Evolutionary conservation across 176 grass and related monocot genomes (phyloP), one percentile per base, ranked within the genome.

Genomic region (Hordeum marinum): DNA sequence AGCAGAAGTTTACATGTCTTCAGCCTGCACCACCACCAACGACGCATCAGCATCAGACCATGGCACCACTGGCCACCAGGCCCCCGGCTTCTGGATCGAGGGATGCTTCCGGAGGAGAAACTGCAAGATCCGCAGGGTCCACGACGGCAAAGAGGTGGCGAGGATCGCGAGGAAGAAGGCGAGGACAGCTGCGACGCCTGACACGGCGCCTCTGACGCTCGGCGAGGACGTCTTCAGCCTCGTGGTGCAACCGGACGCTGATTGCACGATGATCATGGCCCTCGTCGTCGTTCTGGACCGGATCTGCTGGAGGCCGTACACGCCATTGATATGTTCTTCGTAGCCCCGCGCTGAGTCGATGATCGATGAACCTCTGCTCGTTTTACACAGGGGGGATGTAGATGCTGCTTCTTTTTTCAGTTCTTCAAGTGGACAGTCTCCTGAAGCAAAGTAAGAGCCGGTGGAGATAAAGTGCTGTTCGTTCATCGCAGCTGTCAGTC

Each of bases 191-290:
- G 11, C 46, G 3, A 1, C 46, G 14, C 42, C 7, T 31, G 71
- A 2, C 0, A 31, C 31, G 55, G 72, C 45, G 2, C 36, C 83
- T 21, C 12, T 72, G 73, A 85, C 75, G 31, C 88, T 98, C 27
- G 86, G 83, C 0, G 82, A 95, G 23, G 96, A 98, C 29, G 96
- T 98, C 31, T 96, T 98, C 89, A 98, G 80, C 79, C 88, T 98
- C 1, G 52, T 79, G 2, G 75, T 98, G 60, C 75, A 86, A 34
- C 91, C 89, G 0, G 40, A 50, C 13, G 77, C 79, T 1, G 95
- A 98, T 3, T 70, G 60, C n/a, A 36, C 77, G 36, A 80, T 89
- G 66, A 79, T 93, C 78, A 95, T 98, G 95, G 92, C 91, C 35
- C 83, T 93, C 3, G 64, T 98, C 18, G 87, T 98, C 2, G 75